Evolutionary conservation across 2,329 filamentous ascomycete genomes (phyloP), one percentile per base, ranked within the genome.

Genomic region (Alternaria solani): DNA sequence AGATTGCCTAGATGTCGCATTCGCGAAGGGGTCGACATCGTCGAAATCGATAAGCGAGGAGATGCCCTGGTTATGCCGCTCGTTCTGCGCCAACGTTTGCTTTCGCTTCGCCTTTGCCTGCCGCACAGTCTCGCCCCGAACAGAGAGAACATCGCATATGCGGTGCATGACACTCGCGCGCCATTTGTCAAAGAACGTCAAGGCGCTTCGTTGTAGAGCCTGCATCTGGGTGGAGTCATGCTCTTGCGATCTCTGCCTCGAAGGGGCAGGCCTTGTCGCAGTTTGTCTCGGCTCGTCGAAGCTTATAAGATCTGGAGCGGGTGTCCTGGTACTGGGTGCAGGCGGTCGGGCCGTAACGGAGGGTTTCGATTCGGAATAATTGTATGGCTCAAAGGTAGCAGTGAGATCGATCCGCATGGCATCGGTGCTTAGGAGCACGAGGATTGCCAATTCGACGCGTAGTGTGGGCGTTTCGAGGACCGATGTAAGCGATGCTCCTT

Each of bases 181-280:
- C 94, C 94, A 98, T 68, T 92, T 90, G 59, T 90, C 88, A 74
- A 94, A 96, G 75, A 89, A 88, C 2, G 85, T 81, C 3, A 95
- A 75, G 0, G 88, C 84, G 57, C 90, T 88, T 64, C 86, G 87
- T 78, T 88, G 92, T 70, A 93, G 79, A 69, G 91, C 89, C 56
- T 84, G 79, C 71, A 90, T 84, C 53, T 81, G 80, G 6, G 80
- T 79, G 1, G 77, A 78, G 30, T 80, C 81, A 20, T 86, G 72
- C 61, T 86, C 84, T 56, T 81, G 80, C 69, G 83, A 79, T 43
- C 83, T 71, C 48, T 78, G 68, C 30, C 69, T 72, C 18, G 60
- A 64, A 1, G 52, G 61, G 32, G 60, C 54, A 36, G 61, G 64
- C 55, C 59, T 41, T 44, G 63, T 52, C 5, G 59, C 55, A 11